Percentiles rank a stretch among this genome's conserved stretches.
Evolutionary conservation across 805 yeast species (phyloP).

Genomic region (Hagleromyces aurorensis): DNA sequence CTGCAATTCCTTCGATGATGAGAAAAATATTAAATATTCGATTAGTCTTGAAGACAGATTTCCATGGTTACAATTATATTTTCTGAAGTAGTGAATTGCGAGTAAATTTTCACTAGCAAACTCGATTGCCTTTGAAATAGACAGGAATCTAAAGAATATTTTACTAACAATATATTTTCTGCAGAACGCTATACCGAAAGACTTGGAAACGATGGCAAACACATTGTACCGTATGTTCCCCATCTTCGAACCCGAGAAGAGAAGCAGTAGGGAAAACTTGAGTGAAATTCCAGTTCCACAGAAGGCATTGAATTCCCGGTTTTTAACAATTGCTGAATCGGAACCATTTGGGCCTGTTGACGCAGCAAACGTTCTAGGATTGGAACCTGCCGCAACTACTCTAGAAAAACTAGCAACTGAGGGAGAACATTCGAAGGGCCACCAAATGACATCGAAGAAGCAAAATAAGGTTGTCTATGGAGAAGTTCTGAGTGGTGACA

Average conservation of each 20-base stretch:
- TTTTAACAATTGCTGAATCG: slow-evolving; percentile 84
- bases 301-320: slow-evolving; percentile 72
- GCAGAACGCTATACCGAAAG: slow-evolving; percentile 44
- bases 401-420: slow-evolving; percentile 57
- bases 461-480: slow-evolving; percentile 43
- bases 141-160: no score
- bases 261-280: slow-evolving; percentile 50
- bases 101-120: no score
- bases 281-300: slow-evolving; percentile 92
- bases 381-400: slow-evolving; percentile 83
- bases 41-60: slow-evolving; percentile 73
- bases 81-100: slow-evolving; percentile 18
- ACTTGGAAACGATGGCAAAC: slow-evolving; percentile 49
- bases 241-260: slow-evolving; percentile 39
- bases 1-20: slow-evolving; percentile 33
- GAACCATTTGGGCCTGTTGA: slow-evolving; percentile 95
- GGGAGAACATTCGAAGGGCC: slow-evolving; percentile 41
- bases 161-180: slow-evolving; percentile 32
- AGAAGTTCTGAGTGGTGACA: slow-evolving; percentile 58
- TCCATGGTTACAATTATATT: slow-evolving; percentile 42
- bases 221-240: slow-evolving; percentile 80
- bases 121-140: no score
- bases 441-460: slow-evolving; percentile 20
- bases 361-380: slow-evolving; percentile 75
- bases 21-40: slow-evolving; percentile 42